Conservation (phyloP, 1,284 basidiomycete species). For the Phenoliferia sp. region DNA sequence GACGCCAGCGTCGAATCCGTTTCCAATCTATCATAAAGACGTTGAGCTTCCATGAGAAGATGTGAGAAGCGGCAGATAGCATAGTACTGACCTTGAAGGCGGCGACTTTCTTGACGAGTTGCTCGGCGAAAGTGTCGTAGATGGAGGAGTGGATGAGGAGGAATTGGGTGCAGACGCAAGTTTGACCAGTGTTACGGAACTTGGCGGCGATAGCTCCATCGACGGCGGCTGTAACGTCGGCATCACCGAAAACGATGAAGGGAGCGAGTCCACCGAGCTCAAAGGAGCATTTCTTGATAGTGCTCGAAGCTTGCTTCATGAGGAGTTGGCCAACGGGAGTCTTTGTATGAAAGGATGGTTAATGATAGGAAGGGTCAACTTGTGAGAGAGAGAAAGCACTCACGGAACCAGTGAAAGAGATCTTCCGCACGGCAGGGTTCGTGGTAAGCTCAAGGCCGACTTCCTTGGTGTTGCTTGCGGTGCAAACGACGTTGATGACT, state of each 20-base stretch:
- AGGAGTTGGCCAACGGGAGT: conserved; percentile 88
- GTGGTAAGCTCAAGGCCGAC: conserved; percentile 60
- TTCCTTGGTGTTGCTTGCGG: conserved; percentile 65
- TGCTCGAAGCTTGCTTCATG: conserved; percentile 73
- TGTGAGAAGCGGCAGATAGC: not conserved
- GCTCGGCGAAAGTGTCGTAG: conserved; percentile 79
- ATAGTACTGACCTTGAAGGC: conserved; percentile 73
- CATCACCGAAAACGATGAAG: conserved; percentile 96
- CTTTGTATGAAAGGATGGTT: not conserved
- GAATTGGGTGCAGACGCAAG: conserved; percentile 36
- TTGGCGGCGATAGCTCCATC: conserved; percentile 56
- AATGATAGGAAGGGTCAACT: conserved; percentile 63
- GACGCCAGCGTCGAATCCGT: conserved; percentile 66
- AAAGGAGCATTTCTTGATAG: conserved; percentile 70
- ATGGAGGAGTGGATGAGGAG: conserved; percentile 50
- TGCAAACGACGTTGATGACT: conserved; percentile 90
- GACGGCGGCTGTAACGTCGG: conserved; percentile 90
- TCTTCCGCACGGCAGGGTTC: conserved; percentile 50
- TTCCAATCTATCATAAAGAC: conserved; percentile 50
- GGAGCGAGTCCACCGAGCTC: conserved; percentile 70
- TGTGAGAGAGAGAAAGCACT: not conserved
- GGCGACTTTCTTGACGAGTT: conserved; percentile 75
- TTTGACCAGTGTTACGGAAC: conserved; percentile 57
- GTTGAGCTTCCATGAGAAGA: not conserved
- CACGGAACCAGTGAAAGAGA: conserved; percentile 74